These are phyloP conservation scores for Chenopodium formosanum DNA, from an alignment of 148 eudicot species.

Conservation along the genomic window DNA sequence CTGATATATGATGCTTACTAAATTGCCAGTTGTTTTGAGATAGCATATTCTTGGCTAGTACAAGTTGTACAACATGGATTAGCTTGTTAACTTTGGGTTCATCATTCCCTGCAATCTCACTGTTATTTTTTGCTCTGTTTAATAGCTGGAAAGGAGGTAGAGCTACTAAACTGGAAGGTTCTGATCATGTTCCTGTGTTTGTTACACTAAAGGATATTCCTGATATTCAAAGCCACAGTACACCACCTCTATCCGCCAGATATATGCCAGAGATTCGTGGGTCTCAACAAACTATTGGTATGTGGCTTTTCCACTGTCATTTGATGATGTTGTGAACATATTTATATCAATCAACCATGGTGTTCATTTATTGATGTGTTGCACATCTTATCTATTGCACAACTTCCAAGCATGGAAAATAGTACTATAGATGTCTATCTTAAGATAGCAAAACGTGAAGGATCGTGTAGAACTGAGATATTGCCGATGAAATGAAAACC, in stretches of 20 bases:
- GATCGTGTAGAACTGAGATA: background rate
- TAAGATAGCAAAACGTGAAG: background rate
- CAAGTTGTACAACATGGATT: background rate
- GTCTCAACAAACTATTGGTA: slow-evolving; percentile 87
- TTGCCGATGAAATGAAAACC: background rate
- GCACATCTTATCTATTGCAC: background rate
- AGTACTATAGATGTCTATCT: background rate
- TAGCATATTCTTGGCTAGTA: background rate
- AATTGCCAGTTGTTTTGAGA: background rate
- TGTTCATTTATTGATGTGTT: background rate
- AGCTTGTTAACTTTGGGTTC: background rate
- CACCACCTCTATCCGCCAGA: slow-evolving; percentile 87
- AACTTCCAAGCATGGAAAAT: background rate
- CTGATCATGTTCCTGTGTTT: slow-evolving; percentile 95
- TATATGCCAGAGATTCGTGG: slow-evolving; percentile 92
- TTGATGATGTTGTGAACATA: background rate
- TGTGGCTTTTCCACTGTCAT: background rate
- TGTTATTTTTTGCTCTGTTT: slow-evolving; percentile 1
- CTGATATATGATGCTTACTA: background rate
- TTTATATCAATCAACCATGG: background rate
- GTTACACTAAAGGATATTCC: slow-evolving; percentile 55
- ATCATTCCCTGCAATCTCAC: background rate
- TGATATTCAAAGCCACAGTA: slow-evolving; percentile 50
- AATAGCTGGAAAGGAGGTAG: slow-evolving; percentile 80
- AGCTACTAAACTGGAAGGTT: slow-evolving; percentile 81